Evolutionary conservation across 306 rosid species (phyloP), one percentile per base, ranked within the genome.

Genomic region (Clitoria ternatea): DNA sequence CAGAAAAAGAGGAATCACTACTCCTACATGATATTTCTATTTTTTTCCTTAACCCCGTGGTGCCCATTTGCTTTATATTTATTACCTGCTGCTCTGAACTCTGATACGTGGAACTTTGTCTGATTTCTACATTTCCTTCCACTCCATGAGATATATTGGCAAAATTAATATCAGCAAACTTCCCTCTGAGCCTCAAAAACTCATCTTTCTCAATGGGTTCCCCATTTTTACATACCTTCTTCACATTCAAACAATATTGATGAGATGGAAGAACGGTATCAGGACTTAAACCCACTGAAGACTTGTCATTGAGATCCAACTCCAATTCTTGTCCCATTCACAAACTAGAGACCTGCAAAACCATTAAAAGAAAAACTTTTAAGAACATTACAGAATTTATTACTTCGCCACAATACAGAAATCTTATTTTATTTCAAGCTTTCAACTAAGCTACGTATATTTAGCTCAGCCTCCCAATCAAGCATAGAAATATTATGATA

Each of bases 261-360:
- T 72, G 83, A 61, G 83, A 70, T 66, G 85, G 87, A 75, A 92
- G 96, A 81, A 90, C 92, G 2, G 96, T 88, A 53, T 85, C 87
- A 24, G 98, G 91, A 82, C 96, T 89, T 73, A 86, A 78, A 80
- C 67, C 90, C 77, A 76, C 85, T 4, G 40, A 36, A 74, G 80
- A 53, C 57, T 73, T 82, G 66, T 80, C 76, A 30, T 79, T 74
- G 39, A 47, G 79, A 73, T 82, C 85, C 53, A 82, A 77, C 73
- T 92, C 84, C 80, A 86, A 79, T 77, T 85, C 88, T 61, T 80
- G 70, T 55, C 89, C 84, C 88, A 90, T 92, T 13, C 69, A 63
- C 44, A 61, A 72, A 77, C 45, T 68, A 59, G 65, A 83, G 52
- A 43, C 81, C 90, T 78, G 85, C 81, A 68, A 82, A 30, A 62